A percentile compares a stretch with the other conserved stretches of the same genome.
phyloP scores from a whole-genome alignment of 1,284 basidiomycete species.

The Melampsora americana region DNA sequence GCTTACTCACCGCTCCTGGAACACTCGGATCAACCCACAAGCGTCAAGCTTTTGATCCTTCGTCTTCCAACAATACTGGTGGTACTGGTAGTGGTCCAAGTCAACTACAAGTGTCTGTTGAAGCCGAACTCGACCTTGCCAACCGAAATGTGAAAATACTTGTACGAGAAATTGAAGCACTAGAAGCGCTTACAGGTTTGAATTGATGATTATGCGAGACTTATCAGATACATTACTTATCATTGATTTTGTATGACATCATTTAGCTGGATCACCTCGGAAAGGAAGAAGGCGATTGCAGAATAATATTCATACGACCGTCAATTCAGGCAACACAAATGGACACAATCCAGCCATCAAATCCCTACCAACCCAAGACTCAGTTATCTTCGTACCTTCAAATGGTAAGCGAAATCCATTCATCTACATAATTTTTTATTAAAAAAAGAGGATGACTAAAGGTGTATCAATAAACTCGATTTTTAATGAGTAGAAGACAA shows the following conservation, averaged over 20 bases:
- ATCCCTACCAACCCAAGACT: slow-evolving; percentile 20
- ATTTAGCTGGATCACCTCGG: slow-evolving; percentile 27
- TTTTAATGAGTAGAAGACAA: too few species aligned
- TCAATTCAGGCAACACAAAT: not conserved
- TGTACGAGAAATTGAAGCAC: slow-evolving; percentile 36
- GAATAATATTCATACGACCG: not conserved
- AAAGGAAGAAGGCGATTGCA: slow-evolving; percentile 35
- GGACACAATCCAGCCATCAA: slow-evolving; percentile 12
- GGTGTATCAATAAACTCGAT: too few species aligned
- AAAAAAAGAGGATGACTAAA: too few species aligned
- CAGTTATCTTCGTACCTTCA: not conserved
- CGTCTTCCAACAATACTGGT: not conserved
- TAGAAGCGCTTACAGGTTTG: slow-evolving; percentile 32
- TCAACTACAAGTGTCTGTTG: slow-evolving; percentile 35
- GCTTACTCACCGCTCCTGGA: not conserved
- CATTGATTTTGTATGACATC: not conserved
- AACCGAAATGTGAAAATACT: slow-evolving; percentile 35
- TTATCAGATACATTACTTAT: not conserved
- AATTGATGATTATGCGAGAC: not conserved
- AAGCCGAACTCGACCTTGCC: slow-evolving; percentile 36
- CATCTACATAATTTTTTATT: too few species aligned
- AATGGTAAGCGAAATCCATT: not conserved
- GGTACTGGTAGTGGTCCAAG: not conserved
- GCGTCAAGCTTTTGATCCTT: not conserved
- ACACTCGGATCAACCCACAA: not conserved